phyloP scores from a whole-genome alignment of 805 yeast species.

The Monosporozyma solicola region DNA sequence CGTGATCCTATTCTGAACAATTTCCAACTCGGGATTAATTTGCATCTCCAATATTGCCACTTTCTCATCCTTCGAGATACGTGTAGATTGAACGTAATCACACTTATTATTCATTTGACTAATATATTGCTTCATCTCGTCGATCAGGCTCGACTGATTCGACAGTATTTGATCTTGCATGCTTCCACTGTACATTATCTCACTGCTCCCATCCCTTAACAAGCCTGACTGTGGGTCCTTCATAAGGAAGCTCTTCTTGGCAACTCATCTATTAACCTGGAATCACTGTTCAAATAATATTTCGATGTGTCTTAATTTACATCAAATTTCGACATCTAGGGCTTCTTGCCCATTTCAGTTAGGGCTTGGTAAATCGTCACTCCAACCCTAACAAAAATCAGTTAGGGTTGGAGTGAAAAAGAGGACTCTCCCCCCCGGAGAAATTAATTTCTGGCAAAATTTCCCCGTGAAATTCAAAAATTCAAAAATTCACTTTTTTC shows the following conservation, averaged over 20 bases:
- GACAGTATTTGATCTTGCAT: neutral
- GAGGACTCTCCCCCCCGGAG: neutral
- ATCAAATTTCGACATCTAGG: no score
- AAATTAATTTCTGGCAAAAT: neutral
- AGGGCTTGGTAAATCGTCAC: no score
- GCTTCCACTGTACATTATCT: neutral
- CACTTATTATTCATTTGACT: slow-evolving; percentile 25
- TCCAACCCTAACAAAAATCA: no score
- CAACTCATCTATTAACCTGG: neutral
- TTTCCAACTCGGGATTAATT: slow-evolving; percentile 14
- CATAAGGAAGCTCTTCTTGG: neutral
- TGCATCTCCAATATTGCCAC: slow-evolving; percentile 12
- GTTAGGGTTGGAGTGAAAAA: neutral
- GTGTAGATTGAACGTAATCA: slow-evolving; percentile 33
- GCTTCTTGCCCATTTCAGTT: no score
- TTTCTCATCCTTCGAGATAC: slow-evolving; percentile 36
- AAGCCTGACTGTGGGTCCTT: neutral
- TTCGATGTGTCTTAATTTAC: no score
- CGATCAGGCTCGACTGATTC: slow-evolving; percentile 1
- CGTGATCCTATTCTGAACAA: slow-evolving; percentile 7
- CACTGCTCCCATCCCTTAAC: neutral
- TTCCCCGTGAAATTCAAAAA: neutral
- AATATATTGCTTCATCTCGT: slow-evolving; percentile 1
- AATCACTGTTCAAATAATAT: no score
- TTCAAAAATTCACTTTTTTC: neutral